Evolutionary conservation across 306 rosid species (phyloP), one percentile per base, ranked within the genome.

Genomic region (Castanea crenata): DNA sequence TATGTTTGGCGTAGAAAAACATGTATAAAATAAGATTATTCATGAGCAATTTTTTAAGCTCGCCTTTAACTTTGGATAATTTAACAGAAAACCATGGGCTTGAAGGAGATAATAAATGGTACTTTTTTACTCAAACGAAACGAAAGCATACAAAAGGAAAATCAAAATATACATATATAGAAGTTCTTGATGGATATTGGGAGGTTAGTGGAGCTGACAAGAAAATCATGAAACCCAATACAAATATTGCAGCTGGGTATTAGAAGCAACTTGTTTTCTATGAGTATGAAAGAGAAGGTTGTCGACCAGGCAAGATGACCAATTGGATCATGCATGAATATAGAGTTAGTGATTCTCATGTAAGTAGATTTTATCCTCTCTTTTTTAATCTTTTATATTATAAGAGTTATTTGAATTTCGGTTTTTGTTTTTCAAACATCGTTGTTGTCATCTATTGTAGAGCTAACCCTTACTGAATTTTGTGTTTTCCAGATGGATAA

Each of bases 261-360:
- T 57, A 55, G 31, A 81, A 75, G 72, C 29, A 80, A 12, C 15
- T 58, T 9, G 84, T 69, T 57, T 75, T 80, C 32, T 74, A 80
- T 21, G 69, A n/a, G 83, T 38, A 38, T 38, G 46, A 38, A 38
- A 38, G 83, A 5, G 74, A 74, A 44, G 75, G 76, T 46, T 11
- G 11, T 38, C 3, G 11, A 38, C 72, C 76, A 29, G 73, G 84
- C 14, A 7, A 27, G 13, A 81, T 75, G 64, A 75, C 84, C 9
- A 57, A 75, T 11, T 81, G 80, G 84, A 69, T 81, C 51, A 75
- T 75, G 84, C 84, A 75, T 69, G 84, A 75, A 34, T 81, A 55
- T 38, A 69, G 71, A 41, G 41, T 81, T 2, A 35, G 19, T 7
- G 18, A 69, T 31, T 71, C 62, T 4, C 62, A 32, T 31, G 31